Evolutionary conservation across 768 basidiomycete genomes (phyloP), one percentile per base, ranked within the genome.

Genomic region (Candolleomyces efflorescens): DNA sequence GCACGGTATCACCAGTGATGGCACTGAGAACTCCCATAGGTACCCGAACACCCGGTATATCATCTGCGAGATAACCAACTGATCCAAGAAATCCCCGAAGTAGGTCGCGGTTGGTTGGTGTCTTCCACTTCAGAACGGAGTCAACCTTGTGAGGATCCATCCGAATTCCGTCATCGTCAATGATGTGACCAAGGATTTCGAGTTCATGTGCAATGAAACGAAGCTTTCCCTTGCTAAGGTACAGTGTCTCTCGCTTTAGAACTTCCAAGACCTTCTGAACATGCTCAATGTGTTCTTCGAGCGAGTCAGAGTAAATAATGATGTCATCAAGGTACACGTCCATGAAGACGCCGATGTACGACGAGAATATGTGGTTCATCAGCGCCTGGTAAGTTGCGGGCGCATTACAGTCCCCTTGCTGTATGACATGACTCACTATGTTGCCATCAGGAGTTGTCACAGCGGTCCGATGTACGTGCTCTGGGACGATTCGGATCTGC

Each of bases 91-190:
- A 79, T 0, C 72, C 70, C 0, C 64, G 56, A 0, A 78, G 55
- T 22, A 73, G 60, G 20, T 70, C 72, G 0, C 67, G 64, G n/a
- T 68, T 73, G 0, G 71, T 73, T 0, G 74, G 74, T 0, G 60
- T 62, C 44, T 72, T 73, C 73, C 72, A 75, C 13, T 71, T 71
- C 0, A 67, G 0, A 0, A 80, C 65, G 0, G 60, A 54, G 32
- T 78, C 72, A 0, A 82, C 76, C 45, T 81, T 82, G 20, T 73
- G 62, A 0, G 75, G 75, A 43, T 81, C 77, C 75, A 80, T 79
- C 0, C 51, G 50, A 20, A 82, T 77, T 0, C 78, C 76, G 0
- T 70, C 73, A n/a, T n/a, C 65, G 22, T 71, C 67, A 1, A 82
- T 57, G 3, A 69, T n/a, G 10, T 57, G 55, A 0, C 67, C 64